These are phyloP conservation scores for Dryadomyces sulphureus DNA, from an alignment of 2,329 filamentous ascomycete species.

Conservation along the genomic window DNA sequence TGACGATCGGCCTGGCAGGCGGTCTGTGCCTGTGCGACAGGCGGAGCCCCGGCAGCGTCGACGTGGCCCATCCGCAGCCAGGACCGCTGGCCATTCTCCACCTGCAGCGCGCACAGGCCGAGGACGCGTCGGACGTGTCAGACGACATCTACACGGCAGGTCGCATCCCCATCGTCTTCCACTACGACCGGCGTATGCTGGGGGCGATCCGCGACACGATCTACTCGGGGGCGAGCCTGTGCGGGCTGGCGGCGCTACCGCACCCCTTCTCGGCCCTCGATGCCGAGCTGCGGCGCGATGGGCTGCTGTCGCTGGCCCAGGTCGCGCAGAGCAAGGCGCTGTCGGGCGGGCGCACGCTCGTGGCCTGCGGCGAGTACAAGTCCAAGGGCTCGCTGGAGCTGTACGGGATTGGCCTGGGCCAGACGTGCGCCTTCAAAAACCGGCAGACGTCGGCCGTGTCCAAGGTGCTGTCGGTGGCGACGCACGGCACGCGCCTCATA, in stretches of 20 bases:
- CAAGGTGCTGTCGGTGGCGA: conserved; percentile 66
- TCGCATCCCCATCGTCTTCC: conserved; percentile 74
- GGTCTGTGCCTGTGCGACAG: conserved; percentile 76
- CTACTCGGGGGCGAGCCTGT: conserved; percentile 69
- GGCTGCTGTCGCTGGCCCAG: conserved; percentile 38
- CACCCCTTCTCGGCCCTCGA: conserved; percentile 51
- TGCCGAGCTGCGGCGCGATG: conserved; percentile 40
- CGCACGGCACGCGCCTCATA: conserved; percentile 69
- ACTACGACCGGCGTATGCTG: conserved; percentile 80
- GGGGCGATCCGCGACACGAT: conserved; percentile 63
- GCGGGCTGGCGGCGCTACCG: conserved; percentile 55
- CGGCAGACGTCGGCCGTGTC: conserved; percentile 69
- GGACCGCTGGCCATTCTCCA: conserved; percentile 75
- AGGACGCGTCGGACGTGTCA: conserved; percentile 49
- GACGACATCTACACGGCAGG: conserved; percentile 80
- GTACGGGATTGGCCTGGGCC: conserved; percentile 43
- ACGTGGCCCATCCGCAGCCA: conserved; percentile 52
- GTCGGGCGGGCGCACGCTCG: conserved; percentile 46
- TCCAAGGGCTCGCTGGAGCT: conserved; percentile 80
- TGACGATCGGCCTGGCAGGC: conserved; percentile 72
- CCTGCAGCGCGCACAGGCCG: conserved; percentile 40
- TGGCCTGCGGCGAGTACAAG: conserved; percentile 83
- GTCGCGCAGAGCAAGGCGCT: conserved; percentile 37
- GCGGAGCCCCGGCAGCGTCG: conserved; percentile 26
- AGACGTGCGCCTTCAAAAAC: conserved; percentile 41